A percentile compares a stretch with the other conserved stretches of the same genome.
phyloP scores from a whole-genome alignment of 352 stramenopile species.

The Blastocystis sp. region DNA sequence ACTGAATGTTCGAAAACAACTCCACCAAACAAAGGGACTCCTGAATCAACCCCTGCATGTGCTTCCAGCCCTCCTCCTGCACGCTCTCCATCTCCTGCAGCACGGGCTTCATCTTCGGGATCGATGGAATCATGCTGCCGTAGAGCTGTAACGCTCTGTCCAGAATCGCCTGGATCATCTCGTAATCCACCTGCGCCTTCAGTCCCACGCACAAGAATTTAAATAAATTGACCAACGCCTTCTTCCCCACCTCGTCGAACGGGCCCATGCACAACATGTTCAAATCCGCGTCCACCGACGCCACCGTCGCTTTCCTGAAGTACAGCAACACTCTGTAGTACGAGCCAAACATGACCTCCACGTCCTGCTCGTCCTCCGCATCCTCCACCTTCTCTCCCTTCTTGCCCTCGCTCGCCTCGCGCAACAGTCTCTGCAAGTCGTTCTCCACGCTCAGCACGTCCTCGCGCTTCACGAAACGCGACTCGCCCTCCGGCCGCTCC shows the following conservation, averaged over 20 bases:
- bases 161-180: conserved; percentile 68
- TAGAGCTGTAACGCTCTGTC: conserved; percentile 62
- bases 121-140: conserved; percentile 9
- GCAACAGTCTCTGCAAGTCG: conserved; percentile 17
- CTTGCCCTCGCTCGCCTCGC: neutral
- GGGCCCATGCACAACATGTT: conserved; percentile 57
- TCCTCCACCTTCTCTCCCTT: neutral
- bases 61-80: conserved; percentile 52
- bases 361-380: conserved; percentile 50
- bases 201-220: conserved; percentile 29
- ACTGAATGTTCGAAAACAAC: conserved; percentile 72
- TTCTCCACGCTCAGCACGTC: conserved; percentile 43
- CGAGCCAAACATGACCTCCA: neutral
- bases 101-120: conserved; percentile 33
- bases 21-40: conserved; percentile 66
- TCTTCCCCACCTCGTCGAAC: conserved; percentile 34
- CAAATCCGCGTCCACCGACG: conserved; percentile 36
- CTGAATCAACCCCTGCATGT: conserved; percentile 68
- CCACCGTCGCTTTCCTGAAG: conserved; percentile 22
- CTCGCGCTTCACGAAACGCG: neutral
- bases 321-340: conserved; percentile 49
- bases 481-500: neutral
- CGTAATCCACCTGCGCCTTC: conserved; percentile 46
- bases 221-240: conserved; percentile 31
- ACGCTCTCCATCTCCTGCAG: conserved; percentile 42